phyloP scores from a whole-genome alignment of 805 yeast species.

The Ogataea nakhonphanomensis region DNA sequence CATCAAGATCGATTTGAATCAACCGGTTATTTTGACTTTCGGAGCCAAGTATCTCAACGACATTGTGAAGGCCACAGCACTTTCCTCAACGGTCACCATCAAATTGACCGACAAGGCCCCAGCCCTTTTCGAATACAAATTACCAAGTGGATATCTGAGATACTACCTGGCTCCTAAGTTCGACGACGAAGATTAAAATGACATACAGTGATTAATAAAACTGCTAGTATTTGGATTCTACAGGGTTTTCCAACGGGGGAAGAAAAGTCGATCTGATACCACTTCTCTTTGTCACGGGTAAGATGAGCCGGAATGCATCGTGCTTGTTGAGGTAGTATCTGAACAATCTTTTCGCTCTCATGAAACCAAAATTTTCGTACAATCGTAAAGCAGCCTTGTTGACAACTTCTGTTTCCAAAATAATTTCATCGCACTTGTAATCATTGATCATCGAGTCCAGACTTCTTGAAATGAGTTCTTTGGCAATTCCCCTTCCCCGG shows the following conservation, averaged over 20 bases:
- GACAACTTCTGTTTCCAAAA: constrained; percentile 86
- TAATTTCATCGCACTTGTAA: constrained; percentile 80
- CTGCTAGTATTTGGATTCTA: constrained; percentile 24
- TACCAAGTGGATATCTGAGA: constrained; percentile 89
- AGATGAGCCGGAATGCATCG: constrained; percentile 84
- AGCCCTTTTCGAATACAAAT: constrained; percentile 86
- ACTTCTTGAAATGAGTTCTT: constrained; percentile 57
- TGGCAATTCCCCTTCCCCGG: constrained; percentile 83
- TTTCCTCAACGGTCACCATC: constrained; percentile 73
- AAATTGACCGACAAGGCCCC: constrained; percentile 90
- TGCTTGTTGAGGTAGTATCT: constrained; percentile 88
- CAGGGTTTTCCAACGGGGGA: constrained; percentile 22
- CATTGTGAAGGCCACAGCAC: constrained; percentile 84
- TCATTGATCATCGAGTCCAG: constrained; percentile 60
- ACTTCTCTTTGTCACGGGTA: constrained; percentile 70
- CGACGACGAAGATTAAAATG: constrained; percentile 75
- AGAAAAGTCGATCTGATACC: constrained; percentile 54
- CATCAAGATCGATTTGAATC: constrained; percentile 71
- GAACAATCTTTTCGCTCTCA: constrained; percentile 53
- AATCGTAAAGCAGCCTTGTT: constrained; percentile 43
- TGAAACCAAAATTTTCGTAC: constrained; percentile 38
- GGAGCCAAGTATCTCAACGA: constrained; percentile 89
- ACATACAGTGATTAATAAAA: background rate
- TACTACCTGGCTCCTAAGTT: constrained; percentile 98
- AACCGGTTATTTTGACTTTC: constrained; percentile 84